These are phyloP conservation scores for Dactylonectria estremocensis DNA, from an alignment of 2,329 filamentous ascomycete genomes.

Conservation along the genomic window DNA sequence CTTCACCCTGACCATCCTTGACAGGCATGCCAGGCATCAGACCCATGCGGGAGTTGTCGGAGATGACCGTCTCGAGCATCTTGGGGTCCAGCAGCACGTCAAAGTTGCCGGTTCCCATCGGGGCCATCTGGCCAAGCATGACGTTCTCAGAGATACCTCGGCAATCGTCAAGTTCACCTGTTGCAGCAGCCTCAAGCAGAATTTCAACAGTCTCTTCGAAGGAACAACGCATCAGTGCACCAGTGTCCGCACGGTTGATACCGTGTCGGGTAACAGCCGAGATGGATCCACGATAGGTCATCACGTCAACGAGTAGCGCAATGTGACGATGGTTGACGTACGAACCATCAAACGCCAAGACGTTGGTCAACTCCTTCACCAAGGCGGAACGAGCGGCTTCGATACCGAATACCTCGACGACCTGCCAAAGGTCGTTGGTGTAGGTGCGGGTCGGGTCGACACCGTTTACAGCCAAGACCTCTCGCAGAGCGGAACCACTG, in stretches of 20 bases:
- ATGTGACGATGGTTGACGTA: slow-evolving; percentile 99
- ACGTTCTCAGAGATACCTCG: slow-evolving; percentile 98
- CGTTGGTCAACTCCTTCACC: slow-evolving; percentile 89
- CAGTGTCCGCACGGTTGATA: slow-evolving; percentile 98
- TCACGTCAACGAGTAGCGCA: slow-evolving; percentile 94
- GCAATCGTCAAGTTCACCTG: slow-evolving; percentile 97
- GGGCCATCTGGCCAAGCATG: slow-evolving; percentile 97
- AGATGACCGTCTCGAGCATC: slow-evolving; percentile 96
- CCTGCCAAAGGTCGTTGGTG: slow-evolving; percentile 96
- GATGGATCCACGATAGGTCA: slow-evolving; percentile 94
- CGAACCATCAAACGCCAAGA: slow-evolving; percentile 98
- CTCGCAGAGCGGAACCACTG: slow-evolving; percentile 87
- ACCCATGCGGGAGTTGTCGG: slow-evolving; percentile 89
- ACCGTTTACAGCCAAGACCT: slow-evolving; percentile 88
- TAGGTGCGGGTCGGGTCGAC: slow-evolving; percentile 90
- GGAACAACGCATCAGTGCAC: slow-evolving; percentile 98
- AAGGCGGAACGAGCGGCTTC: slow-evolving; percentile 92
- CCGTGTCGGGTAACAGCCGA: slow-evolving; percentile 98
- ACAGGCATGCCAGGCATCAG: slow-evolving; percentile 85
- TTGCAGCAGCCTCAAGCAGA: slow-evolving; percentile 93
- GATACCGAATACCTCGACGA: slow-evolving; percentile 95
- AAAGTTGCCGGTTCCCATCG: slow-evolving; percentile 97
- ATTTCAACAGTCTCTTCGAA: slow-evolving; percentile 99
- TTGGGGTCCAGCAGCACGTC: slow-evolving; percentile 93
- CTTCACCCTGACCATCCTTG: slow-evolving; percentile 82